Evolutionary conservation across 2,329 filamentous ascomycete species (phyloP), one percentile per base, ranked within the genome.

Genomic region (Juglanconis sp.): DNA sequence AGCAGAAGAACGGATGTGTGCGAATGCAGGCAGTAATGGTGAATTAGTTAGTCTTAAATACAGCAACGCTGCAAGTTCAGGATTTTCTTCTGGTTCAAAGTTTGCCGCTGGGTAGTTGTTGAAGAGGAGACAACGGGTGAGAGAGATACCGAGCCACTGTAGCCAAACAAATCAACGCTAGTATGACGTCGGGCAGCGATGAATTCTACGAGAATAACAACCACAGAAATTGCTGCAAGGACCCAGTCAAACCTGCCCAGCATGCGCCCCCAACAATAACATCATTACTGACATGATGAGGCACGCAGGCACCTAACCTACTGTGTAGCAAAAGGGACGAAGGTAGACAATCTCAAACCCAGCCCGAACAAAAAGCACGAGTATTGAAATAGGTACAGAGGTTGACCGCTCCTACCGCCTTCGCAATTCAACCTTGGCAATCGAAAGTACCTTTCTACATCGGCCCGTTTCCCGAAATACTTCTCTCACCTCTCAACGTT

Each of bases 111-210:
- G 8, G 35, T 38, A 38, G 48, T 40, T 51, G 36, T 38, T 46
- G 48, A 50, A 51, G 24, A 42, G 38, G 49, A 52, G 49, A 58
- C 38, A 40, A 9, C 6, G 42, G 11, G 35, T 2, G 11, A 38
- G 35, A 38, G 35, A 17, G 44, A 35, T 38, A 48, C 44, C 36
- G 17, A 24, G 30, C 34, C 47, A 44, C 15, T 32, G 15, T 38
- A 58, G 50, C 56, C 47, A 42, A 49, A n/a, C 50, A 34, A 52
- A 58, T 58, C 40, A 34, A 53, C 24, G 56, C 32, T 57, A 46
- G 35, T 55, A 62, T 62, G 62, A 64, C 59, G 59, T 59, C 60
- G 62, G 55, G 52, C 53, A 59, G 51, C 57, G 48, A 60, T 42
- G 57, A 53, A 56, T 52, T 56, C 60, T 47, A 59, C 60, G 47